Base-by-base conservation (phyloP, 805 yeast species). In the Yamadazyma kitorensis region DNA sequence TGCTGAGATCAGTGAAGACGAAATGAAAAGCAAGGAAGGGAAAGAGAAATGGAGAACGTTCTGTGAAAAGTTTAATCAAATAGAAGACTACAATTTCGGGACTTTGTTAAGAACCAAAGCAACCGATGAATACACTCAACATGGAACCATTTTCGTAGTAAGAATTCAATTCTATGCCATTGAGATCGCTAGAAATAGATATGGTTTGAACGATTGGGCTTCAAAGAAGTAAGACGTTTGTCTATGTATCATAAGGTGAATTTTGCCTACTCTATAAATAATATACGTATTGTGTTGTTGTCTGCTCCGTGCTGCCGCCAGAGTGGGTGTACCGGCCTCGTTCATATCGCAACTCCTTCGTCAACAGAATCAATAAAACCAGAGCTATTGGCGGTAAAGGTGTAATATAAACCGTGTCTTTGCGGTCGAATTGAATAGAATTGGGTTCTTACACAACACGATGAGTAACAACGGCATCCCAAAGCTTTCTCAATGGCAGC, bases 71-170 rank as follows among this genome's bases (percentile, higher is more conserved):
- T 93, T 87, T 66, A 95, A 93, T 56, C 75, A 80, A 35, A 74
- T 93, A 39, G 93, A 84, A 43, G 98, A 93, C 63, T 93, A 75
- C 68, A 93, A 93, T 65, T 93, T 93, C 58, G 99, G 99, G 44
- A 89, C 98, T 12, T 69, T 93, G 48, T 68, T 93, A 51, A 82
- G 99, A 70, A 64, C 76, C n/a, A 79, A 76, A 45, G 59, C 84
- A 23, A 58, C 64, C 29, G 81, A 70, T 19, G 96, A 86, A 59
- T 93, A 93, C 61, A 76, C 77, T 30, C 86, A 91, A 64, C 76
- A 79, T 29, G 79, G 82, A 39, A 86, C 98, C 29, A 84, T 88
- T 34, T 91, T 93, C 50, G 96, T 72, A 8, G 93, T 91, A 39
- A 81, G 98, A 67, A 78, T 91, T 55, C 98, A 93, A 66, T 93